Evolutionary conservation across 495 filamentous ascomycete species (phyloP).

Genomic region (Aspergillus steynii): DNA sequence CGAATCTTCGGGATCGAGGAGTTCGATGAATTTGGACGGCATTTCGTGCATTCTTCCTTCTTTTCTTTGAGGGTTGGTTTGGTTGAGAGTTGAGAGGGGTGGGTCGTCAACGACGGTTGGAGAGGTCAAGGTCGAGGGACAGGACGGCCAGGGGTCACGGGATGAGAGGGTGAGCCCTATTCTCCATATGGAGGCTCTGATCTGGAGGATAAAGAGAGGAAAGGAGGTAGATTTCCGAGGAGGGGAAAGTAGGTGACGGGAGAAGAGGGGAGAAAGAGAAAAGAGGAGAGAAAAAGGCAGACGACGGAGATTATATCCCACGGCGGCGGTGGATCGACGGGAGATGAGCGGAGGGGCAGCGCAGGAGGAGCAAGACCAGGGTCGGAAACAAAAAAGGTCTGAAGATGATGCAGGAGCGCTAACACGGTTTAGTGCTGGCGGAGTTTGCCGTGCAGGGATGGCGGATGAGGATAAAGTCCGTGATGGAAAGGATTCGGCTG

Average conservation of each 20-base stretch:
- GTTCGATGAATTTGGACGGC: constrained; percentile 49
- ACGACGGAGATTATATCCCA: neutral
- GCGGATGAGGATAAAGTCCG: constrained; percentile 1
- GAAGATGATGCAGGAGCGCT: neutral
- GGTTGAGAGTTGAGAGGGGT: neutral
- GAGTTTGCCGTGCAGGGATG: neutral
- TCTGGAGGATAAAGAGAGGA: neutral
- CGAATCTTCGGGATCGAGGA: constrained; percentile 42
- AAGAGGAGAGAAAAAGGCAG: neutral
- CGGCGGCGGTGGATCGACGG: neutral
- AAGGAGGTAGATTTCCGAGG: no score
- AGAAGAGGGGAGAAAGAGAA: neutral
- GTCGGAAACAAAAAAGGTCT: neutral
- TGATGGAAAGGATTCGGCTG: no score
- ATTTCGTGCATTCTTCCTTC: constrained; percentile 40
- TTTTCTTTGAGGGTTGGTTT: constrained; percentile 1
- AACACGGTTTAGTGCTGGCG: neutral
- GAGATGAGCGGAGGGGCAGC: neutral
- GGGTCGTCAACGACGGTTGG: neutral
- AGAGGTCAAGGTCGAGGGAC: neutral
- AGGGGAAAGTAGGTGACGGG: neutral
- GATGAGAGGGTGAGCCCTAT: neutral
- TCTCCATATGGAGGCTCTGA: neutral
- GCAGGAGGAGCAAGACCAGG: neutral
- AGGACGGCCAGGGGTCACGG: neutral